Percentiles rank a stretch among this genome's conserved stretches.
phyloP scores from a whole-genome alignment of 495 filamentous ascomycete species.

The Chaetomium tenue region DNA sequence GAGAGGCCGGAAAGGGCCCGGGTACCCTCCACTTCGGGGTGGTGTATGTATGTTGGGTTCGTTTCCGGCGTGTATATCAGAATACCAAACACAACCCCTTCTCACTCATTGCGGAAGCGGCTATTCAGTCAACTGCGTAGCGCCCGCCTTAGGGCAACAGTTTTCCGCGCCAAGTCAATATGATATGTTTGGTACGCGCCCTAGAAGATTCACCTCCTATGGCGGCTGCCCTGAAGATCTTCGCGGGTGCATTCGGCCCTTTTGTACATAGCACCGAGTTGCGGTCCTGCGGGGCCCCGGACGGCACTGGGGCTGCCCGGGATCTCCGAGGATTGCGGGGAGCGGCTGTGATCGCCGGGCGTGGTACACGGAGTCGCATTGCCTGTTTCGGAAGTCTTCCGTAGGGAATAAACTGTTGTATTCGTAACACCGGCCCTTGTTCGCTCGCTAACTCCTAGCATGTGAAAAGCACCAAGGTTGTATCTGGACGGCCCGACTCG shows the following conservation, averaged over 20 bases:
- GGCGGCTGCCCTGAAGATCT: not conserved
- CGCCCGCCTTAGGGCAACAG: too few relatives aligned
- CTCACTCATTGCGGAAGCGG: not conserved
- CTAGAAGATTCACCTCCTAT: not conserved
- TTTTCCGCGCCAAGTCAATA: not conserved
- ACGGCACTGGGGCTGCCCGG: constrained; percentile 7
- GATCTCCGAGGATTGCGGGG: constrained; percentile 14
- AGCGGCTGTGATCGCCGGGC: not conserved
- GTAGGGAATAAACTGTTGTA: not conserved
- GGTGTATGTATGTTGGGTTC: not conserved
- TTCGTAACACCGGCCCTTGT: not conserved
- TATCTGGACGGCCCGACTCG: constrained; percentile 20
- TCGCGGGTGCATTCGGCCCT: constrained; percentile 29
- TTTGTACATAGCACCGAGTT: constrained; percentile 15
- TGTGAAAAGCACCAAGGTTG: not conserved
- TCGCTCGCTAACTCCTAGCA: too few relatives aligned
- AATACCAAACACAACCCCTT: not conserved
- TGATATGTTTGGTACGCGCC: not conserved
- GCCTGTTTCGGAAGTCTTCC: not conserved
- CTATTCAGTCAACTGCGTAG: not conserved
- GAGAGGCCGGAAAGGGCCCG: not conserved
- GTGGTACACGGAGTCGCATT: not conserved
- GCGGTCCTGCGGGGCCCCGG: constrained; percentile 18
- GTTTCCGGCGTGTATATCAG: constrained; percentile 1
- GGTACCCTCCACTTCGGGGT: not conserved